phyloP scores from a whole-genome alignment of 2,329 filamentous ascomycete species.

The Dendryphion nanum region DNA sequence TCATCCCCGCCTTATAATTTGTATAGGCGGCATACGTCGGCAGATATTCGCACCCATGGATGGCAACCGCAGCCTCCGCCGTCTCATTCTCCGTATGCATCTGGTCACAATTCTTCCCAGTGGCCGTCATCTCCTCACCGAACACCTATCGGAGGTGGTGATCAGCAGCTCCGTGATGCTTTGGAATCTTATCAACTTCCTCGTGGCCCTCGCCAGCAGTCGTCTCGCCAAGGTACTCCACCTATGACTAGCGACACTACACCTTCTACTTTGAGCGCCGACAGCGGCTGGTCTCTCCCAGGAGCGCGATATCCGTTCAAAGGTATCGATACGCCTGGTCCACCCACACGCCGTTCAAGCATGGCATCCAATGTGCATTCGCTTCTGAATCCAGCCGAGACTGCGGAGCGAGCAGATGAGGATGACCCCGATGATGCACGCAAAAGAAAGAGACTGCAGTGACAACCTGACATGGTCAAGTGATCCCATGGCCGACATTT shows the following conservation, averaged over 20 bases:
- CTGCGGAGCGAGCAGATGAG: conserved; percentile 64
- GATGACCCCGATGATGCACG: conserved; percentile 61
- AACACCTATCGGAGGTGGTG: conserved; percentile 45
- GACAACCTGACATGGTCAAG: not conserved
- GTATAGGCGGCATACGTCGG: conserved; percentile 84
- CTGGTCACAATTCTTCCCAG: conserved; percentile 59
- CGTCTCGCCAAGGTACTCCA: conserved; percentile 55
- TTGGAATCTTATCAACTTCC: conserved; percentile 66
- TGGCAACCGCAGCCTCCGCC: conserved; percentile 60
- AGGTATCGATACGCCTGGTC: conserved; percentile 53
- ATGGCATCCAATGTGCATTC: conserved; percentile 71
- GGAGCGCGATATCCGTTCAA: conserved; percentile 51
- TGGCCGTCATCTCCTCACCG: conserved; percentile 68
- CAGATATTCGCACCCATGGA: conserved; percentile 75
- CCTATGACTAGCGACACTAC: conserved; percentile 50
- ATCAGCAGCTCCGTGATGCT: conserved; percentile 72
- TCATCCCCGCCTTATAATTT: conserved; percentile 64
- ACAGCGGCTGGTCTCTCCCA: conserved; percentile 57
- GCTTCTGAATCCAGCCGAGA: conserved; percentile 67
- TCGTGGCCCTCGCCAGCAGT: conserved; percentile 50
- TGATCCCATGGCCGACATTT: not conserved
- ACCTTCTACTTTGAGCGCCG: conserved; percentile 50
- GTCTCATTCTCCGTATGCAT: conserved; percentile 64
- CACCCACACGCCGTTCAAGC: conserved; percentile 66
- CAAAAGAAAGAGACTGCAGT: conserved; percentile 54